Evolutionary conservation across 306 rosid species (phyloP).

Genomic region (Prunus davidiana): DNA sequence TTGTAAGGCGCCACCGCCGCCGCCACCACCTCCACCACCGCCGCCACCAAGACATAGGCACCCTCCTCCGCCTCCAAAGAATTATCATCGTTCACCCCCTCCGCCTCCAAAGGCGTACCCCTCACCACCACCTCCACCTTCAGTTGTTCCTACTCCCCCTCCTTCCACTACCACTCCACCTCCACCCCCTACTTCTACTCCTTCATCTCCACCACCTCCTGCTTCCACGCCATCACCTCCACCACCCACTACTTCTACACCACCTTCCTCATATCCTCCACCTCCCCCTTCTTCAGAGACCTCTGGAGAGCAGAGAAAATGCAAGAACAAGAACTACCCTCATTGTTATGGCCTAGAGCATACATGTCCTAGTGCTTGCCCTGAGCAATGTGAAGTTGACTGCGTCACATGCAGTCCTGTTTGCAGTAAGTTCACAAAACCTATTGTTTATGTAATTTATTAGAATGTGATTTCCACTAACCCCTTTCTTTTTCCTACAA

Average conservation of each 20-base stretch:
- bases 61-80: conserved; percentile 2
- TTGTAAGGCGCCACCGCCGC: conserved; percentile 14
- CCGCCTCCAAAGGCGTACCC: background rate
- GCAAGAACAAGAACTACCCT: conserved; percentile 24
- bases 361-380: conserved; percentile 34
- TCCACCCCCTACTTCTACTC: conserved; percentile 1
- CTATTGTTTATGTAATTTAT: background rate
- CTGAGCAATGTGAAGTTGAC: conserved; percentile 29
- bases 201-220: background rate
- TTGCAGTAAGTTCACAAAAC: conserved; percentile 23
- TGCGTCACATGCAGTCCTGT: conserved; percentile 37
- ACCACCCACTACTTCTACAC: background rate
- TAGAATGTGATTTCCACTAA: background rate
- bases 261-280: conserved; percentile 5
- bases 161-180: conserved; percentile 13
- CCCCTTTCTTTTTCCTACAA: background rate
- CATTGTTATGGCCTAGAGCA: conserved; percentile 25
- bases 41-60: conserved; percentile 15
- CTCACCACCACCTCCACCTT: conserved; percentile 24
- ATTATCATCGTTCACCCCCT: background rate
- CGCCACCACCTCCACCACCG: conserved; percentile 16
- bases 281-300: conserved; percentile 21
- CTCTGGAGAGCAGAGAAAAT: conserved; percentile 9
- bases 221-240: background rate
- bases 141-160: conserved; percentile 1